Conservation (phyloP, 176 grass and related monocot genomes). For the Tillandsia leiboldiana region DNA sequence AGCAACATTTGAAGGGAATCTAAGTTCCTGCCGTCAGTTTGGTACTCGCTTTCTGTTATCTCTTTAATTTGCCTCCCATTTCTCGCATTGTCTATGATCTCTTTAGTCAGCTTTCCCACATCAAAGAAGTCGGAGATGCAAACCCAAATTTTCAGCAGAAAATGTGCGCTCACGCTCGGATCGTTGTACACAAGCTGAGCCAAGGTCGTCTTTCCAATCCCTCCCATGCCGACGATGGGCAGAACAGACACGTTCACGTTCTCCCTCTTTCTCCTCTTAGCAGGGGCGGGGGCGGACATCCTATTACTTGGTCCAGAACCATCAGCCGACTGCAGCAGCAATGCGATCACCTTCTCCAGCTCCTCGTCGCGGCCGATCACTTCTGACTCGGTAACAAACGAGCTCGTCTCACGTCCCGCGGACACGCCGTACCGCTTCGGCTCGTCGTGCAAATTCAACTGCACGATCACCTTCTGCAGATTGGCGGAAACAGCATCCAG, state of each 20-base stretch:
- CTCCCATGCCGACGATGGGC: conserved; percentile 21
- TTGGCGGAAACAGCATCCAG: conserved; percentile 8
- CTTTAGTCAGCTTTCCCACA: conserved; percentile 19
- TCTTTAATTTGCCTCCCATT: too few relatives aligned
- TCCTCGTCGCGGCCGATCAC: conserved; percentile 11
- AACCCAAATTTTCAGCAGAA: conserved; percentile 15
- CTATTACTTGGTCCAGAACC: not conserved
- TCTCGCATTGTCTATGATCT: not conserved
- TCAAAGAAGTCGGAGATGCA: conserved; percentile 22
- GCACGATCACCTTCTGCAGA: conserved; percentile 8
- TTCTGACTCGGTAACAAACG: not conserved
- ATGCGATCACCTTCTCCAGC: not conserved
- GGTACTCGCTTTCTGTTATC: not conserved
- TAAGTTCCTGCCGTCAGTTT: not conserved
- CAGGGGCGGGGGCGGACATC: not conserved
- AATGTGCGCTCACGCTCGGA: conserved; percentile 3
- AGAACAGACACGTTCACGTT: conserved; percentile 11
- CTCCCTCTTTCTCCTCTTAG: conserved; percentile 8
- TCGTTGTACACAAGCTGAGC: conserved; percentile 25
- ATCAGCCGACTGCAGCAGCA: not conserved
- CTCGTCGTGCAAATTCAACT: conserved; percentile 10
- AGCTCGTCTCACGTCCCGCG: not conserved
- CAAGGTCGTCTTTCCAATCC: conserved; percentile 29
- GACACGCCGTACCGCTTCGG: conserved; percentile 1
- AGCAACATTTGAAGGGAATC: conserved; percentile 16